phyloP scores from a whole-genome alignment of 1,284 basidiomycete species.

The Tilletia indica region DNA sequence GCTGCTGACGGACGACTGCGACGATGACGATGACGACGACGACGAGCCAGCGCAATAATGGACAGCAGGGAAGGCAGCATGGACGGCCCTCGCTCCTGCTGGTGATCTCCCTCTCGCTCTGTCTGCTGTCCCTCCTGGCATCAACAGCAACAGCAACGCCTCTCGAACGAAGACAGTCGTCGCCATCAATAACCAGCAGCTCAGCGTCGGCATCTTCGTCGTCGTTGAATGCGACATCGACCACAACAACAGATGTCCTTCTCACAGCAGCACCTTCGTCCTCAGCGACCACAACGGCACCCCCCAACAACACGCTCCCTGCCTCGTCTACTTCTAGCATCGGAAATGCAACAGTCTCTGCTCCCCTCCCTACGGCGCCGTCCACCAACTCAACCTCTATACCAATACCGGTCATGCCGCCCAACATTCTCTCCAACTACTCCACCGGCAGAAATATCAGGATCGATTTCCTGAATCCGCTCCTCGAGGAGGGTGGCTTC shows the following conservation, averaged over 20 bases:
- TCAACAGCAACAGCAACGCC: not conserved
- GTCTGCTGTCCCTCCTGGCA: not conserved
- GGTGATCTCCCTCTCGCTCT: not conserved
- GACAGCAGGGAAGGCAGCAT: not conserved
- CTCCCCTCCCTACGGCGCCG: not conserved
- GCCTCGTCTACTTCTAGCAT: not conserved
- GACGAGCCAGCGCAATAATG: not conserved
- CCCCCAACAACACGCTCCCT: not conserved
- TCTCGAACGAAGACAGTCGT: too few species aligned
- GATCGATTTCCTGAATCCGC: constrained; percentile 14
- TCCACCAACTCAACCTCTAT: not conserved
- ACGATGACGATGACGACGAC: too few species aligned
- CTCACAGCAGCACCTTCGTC: constrained; percentile 2
- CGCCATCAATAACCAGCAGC: too few species aligned
- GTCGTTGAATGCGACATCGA: not conserved
- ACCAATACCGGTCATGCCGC: not conserved
- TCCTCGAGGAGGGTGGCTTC: constrained; percentile 11
- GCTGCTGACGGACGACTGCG: too few species aligned
- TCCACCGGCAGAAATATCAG: not conserved
- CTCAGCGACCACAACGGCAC: not conserved
- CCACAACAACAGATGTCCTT: not conserved
- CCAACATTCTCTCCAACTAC: constrained; percentile 4
- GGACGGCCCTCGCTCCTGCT: too few species aligned
- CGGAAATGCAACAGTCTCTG: not conserved
- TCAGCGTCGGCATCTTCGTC: not conserved